Percentiles rank a stretch among this genome's conserved stretches.
Evolutionary conservation across 805 yeast species (phyloP).

Genomic region (Saccharomycopsis babjevae): DNA sequence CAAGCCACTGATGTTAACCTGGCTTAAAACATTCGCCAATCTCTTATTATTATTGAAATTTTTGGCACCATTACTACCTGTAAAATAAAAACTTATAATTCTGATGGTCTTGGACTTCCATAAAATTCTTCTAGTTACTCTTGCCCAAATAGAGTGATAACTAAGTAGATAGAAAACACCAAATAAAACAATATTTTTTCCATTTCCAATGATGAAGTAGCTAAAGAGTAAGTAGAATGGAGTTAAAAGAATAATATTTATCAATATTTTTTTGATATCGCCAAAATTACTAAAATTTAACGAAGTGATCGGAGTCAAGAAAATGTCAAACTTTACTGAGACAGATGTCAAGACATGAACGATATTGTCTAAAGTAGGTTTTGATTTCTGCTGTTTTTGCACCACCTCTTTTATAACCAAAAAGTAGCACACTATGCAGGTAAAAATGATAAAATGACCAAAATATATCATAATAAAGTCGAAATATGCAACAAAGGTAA

Average conservation of each 20-base stretch:
- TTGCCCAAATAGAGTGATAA: slow-evolving; percentile 78
- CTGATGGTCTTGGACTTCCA: slow-evolving; percentile 78
- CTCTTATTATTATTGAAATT: slow-evolving; percentile 29
- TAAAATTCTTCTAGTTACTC: slow-evolving; percentile 70
- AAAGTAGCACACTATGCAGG: slow-evolving; percentile 31
- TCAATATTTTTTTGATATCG: slow-evolving; percentile 68
- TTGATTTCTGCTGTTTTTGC: slow-evolving; percentile 45
- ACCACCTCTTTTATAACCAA: slow-evolving; percentile 40
- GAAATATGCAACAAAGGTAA: slow-evolving; percentile 60
- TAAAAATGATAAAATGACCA: slow-evolving; percentile 50
- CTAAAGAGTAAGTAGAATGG: slow-evolving; percentile 73
- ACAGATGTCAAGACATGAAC: slow-evolving; percentile 67
- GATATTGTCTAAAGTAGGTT: slow-evolving; percentile 82
- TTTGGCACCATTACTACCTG: slow-evolving; percentile 69
- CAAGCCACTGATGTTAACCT: slow-evolving; percentile 22
- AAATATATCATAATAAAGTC: slow-evolving; percentile 69
- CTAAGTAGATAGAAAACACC: slow-evolving; percentile 43
- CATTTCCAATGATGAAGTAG: slow-evolving; percentile 57
- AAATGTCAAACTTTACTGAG: slow-evolving; percentile 63
- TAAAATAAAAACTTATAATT: slow-evolving; percentile 63
- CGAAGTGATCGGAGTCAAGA: slow-evolving; percentile 70
- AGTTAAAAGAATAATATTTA: slow-evolving; percentile 76
- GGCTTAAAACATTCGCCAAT: slow-evolving; percentile 32
- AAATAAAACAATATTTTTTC: slow-evolving; percentile 44
- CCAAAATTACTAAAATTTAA: slow-evolving; percentile 56